These are phyloP conservation scores for Lasiodiplodia citricola DNA, from an alignment of 2,329 filamentous ascomycete genomes.

Conservation along the genomic window DNA sequence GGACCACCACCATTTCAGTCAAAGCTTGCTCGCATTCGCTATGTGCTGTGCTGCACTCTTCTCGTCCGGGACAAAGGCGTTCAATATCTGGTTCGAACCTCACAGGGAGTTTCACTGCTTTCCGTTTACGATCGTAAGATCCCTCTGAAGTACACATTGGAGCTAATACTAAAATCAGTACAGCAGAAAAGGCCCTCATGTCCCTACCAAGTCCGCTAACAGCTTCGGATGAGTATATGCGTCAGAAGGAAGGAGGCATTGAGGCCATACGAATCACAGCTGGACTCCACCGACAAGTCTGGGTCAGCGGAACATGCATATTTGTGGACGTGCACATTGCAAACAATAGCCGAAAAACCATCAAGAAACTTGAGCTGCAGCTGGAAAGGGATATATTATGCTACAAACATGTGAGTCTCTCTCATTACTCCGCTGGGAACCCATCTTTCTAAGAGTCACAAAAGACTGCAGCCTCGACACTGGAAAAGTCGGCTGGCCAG, in stretches of 20 bases:
- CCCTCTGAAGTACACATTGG: conserved; percentile 25
- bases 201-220: conserved; percentile 59
- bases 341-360: conserved; percentile 55
- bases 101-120: conserved; percentile 56
- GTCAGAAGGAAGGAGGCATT: conserved; percentile 46
- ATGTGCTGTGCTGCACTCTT: conserved; percentile 55
- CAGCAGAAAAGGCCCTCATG: conserved; percentile 60
- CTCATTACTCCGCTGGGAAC: conserved; percentile 25
- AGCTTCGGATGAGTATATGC: conserved; percentile 53
- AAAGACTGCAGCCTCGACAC: conserved; percentile 54
- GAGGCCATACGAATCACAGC: conserved; percentile 58
- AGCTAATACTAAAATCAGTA: neutral
- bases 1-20: conserved; percentile 61
- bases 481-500: conserved; percentile 56
- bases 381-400: conserved; percentile 58
- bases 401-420: conserved; percentile 54
- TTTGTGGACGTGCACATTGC: conserved; percentile 60
- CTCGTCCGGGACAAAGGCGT: conserved; percentile 55
- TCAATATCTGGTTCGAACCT: conserved; percentile 56
- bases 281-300: conserved; percentile 62
- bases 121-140: conserved; percentile 59
- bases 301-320: conserved; percentile 61
- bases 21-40: conserved; percentile 58
- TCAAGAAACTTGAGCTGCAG: conserved; percentile 58
- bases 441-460: conserved; percentile 22